Evolutionary conservation across 805 yeast species (phyloP), one percentile per base, ranked within the genome.

Genomic region (Zygosaccharomyces bisporus): DNA sequence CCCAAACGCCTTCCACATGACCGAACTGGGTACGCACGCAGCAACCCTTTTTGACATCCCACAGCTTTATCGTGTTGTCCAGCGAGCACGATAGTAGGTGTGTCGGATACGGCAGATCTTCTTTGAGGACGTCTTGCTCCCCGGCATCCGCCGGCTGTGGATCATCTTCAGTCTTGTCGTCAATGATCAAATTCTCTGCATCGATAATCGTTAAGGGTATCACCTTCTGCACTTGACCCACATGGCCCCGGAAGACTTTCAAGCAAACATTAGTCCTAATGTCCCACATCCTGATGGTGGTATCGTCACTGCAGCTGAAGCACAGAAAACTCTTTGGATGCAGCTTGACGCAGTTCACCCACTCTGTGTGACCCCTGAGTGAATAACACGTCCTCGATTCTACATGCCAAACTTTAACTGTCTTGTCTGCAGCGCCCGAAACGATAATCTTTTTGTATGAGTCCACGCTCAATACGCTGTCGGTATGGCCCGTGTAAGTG

Each of bases 1-100:
- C 88, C 97, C 98, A 91, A 14, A 93, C 96, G 17, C 99, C 99
- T 66, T 93, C 98, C 43, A 91, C 88, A 61, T 93, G 99, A 2
- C 99, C 99, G 69, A 91, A 93, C 64, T 93, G 91, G 0, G 99
- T 93, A 46, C 96, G 74, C 8, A 89, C 78, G 60, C 98, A 91
- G 63, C 80, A 79, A 3, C 97, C 96, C 1, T 93, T 79, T 50
- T 72, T 73, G 23, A 89, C 83, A 54, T 88, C 95, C 97, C 97
- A 90, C 38, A 91, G 65, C 62, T 90, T 88, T 63, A 90, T 88
- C 5, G 97, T 90, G 65, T 89, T 89, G 64, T 90, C 98, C 47
- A 91, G 70, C 1, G 96, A 87, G 12, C 95, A 88, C 0, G 96
- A 83, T 19, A 90, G 67, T 44, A 90, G 63, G 66, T 91, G 95